phyloP scores from a whole-genome alignment of 2,329 filamentous ascomycete species.

The Hypoxylon sp. region DNA sequence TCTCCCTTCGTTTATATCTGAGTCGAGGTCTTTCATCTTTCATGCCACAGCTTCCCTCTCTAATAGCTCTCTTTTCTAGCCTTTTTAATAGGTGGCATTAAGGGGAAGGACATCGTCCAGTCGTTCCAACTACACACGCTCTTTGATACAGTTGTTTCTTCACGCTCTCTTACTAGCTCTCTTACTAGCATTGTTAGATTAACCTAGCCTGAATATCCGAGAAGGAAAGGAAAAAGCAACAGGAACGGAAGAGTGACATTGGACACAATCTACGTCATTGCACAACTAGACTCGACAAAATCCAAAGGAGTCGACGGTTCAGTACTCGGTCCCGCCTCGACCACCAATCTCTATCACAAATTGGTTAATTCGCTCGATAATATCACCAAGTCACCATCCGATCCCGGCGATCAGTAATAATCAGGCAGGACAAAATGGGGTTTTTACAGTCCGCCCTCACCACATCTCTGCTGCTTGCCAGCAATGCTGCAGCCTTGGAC shows the following conservation, averaged over 20 bases:
- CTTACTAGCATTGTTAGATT: conserved; percentile 29
- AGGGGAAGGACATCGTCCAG: conserved; percentile 40
- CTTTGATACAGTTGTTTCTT: conserved; percentile 42
- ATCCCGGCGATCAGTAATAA: conserved; percentile 30
- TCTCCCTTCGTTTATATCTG: conserved; percentile 29
- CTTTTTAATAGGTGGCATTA: conserved; percentile 44
- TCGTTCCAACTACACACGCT: conserved; percentile 49
- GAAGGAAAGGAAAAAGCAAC: conserved; percentile 18
- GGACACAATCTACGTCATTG: conserved; percentile 26
- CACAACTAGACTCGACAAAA: not conserved
- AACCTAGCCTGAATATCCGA: conserved; percentile 3
- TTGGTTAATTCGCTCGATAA: not conserved
- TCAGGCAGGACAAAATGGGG: conserved; percentile 49
- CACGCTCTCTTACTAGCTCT: conserved; percentile 38
- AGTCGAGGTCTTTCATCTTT: conserved; percentile 34
- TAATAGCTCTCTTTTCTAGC: conserved; percentile 41
- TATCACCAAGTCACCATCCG: conserved; percentile 3
- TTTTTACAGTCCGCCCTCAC: conserved; percentile 51
- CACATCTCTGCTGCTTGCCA: conserved; percentile 50
- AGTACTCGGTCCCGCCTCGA: too few species aligned
- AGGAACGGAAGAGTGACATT: conserved; percentile 6
- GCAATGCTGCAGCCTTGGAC: conserved; percentile 49
- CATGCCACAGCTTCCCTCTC: conserved; percentile 32
- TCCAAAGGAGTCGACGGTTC: not conserved
- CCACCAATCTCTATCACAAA: not conserved